A percentile compares a stretch with the other conserved stretches of the same genome.
Evolutionary conservation across 805 yeast genomes (phyloP).

Genomic region (Yarrowia deformans): DNA sequence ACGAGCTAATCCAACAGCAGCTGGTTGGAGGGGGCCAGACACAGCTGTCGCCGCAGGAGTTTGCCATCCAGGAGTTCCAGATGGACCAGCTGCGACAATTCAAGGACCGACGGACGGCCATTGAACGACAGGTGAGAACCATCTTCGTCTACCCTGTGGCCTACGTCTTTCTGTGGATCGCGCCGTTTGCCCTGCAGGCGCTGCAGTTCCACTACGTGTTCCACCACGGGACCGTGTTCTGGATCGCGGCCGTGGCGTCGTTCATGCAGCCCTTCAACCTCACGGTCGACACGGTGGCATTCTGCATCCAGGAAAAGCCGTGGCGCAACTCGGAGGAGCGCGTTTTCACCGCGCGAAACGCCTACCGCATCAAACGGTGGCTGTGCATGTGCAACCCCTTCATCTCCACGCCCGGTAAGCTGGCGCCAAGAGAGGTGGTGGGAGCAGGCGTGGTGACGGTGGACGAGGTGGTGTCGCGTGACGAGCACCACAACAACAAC

Average conservation of each 20-base stretch:
- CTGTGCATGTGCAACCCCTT: conserved; percentile 29
- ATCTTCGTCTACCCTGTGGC: conserved; percentile 86
- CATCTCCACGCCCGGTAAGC: conserved; percentile 11
- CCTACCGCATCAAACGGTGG: conserved; percentile 38
- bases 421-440: conserved; percentile 20
- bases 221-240: conserved; percentile 54
- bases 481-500: background rate
- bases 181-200: conserved; percentile 73
- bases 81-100: conserved; percentile 65
- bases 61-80: conserved; percentile 40
- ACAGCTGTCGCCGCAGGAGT: conserved; percentile 28
- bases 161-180: conserved; percentile 78
- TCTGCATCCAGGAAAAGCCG: conserved; percentile 65
- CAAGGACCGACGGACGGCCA: conserved; percentile 65
- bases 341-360: conserved; percentile 38
- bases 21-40: conserved; percentile 9
- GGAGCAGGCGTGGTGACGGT: conserved; percentile 14
- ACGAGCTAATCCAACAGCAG: conserved; percentile 13
- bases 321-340: conserved; percentile 40
- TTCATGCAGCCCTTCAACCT: conserved; percentile 82
- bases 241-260: conserved; percentile 71
- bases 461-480: conserved; percentile 7
- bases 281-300: conserved; percentile 74
- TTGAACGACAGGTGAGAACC: conserved; percentile 76
- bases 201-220: conserved; percentile 59